Percentiles rank a stretch among this genome's conserved stretches.
phyloP scores from a whole-genome alignment of 2,329 filamentous ascomycete species.

The Sarocladium brachiariae region DNA sequence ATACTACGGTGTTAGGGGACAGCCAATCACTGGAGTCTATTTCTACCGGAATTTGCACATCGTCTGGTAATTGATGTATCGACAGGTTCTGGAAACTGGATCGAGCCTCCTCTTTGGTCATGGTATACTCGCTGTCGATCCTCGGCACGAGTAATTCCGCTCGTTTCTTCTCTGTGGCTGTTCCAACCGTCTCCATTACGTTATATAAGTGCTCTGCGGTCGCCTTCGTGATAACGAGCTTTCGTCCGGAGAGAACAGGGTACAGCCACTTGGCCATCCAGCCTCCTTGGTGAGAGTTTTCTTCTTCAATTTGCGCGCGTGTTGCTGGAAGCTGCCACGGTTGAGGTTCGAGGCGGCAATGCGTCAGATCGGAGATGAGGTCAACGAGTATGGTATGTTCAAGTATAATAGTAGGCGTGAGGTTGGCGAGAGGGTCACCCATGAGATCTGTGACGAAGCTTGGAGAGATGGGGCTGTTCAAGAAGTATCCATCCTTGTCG shows the following conservation, averaged over 20 bases:
- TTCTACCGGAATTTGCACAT: conserved; percentile 28
- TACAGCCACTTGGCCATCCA: conserved; percentile 30
- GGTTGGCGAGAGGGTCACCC: conserved; percentile 23
- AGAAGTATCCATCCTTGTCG: conserved; percentile 19
- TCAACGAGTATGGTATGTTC: conserved; percentile 35
- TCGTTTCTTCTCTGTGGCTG: conserved; percentile 28
- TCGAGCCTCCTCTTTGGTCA: neutral
- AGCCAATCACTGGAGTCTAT: conserved; percentile 21
- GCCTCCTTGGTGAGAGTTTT: conserved; percentile 21
- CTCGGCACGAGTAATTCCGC: conserved; percentile 27
- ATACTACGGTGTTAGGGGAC: conserved; percentile 21
- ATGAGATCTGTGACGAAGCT: conserved; percentile 24
- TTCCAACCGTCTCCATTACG: conserved; percentile 29
- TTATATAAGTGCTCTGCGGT: conserved; percentile 33
- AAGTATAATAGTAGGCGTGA: conserved; percentile 31
- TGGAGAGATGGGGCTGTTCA: conserved; percentile 17
- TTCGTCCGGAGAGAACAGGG: conserved; percentile 24
- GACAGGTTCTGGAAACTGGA: conserved; percentile 27
- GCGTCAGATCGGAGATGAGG: conserved; percentile 33
- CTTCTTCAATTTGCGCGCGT: conserved; percentile 27
- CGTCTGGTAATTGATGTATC: conserved; percentile 21
- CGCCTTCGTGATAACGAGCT: conserved; percentile 30
- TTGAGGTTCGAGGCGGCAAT: conserved; percentile 24
- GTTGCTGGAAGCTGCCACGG: conserved; percentile 28
- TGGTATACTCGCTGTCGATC: conserved; percentile 11